A percentile compares a stretch with the other conserved stretches of the same genome.
Evolutionary conservation across 192 early-diverging fungal species (phyloP).

Genomic region (Coemansia sp.): DNA sequence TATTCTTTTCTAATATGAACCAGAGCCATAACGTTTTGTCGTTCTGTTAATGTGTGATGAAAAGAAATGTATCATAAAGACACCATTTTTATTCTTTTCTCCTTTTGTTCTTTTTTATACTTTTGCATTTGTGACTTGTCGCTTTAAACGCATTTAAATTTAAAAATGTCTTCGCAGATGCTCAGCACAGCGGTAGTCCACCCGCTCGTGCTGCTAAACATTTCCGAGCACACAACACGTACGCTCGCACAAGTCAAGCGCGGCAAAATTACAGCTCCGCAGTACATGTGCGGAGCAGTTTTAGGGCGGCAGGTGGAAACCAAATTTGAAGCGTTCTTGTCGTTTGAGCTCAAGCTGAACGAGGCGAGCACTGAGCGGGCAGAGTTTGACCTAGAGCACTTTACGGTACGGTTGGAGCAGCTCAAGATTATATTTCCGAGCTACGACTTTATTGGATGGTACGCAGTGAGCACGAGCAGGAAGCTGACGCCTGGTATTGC

Average conservation of each 20-base stretch:
- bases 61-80: neutral
- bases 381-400: slow-evolving; percentile 25
- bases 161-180: slow-evolving; percentile 3
- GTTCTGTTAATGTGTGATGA: neutral
- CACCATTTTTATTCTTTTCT: neutral
- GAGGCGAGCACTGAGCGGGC: neutral
- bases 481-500: slow-evolving; percentile 12
- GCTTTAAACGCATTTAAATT: neutral
- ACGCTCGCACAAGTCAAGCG: slow-evolving; percentile 26
- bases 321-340: slow-evolving; percentile 34
- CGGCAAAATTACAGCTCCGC: slow-evolving; percentile 12
- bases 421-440: slow-evolving; percentile 44
- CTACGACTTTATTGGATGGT: slow-evolving; percentile 50
- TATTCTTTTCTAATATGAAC: neutral
- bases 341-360: slow-evolving; percentile 45
- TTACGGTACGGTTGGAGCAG: slow-evolving; percentile 26
- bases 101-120: slow-evolving; percentile 20
- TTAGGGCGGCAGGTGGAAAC: slow-evolving; percentile 39
- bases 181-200: slow-evolving; percentile 38
- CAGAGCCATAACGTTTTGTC: neutral
- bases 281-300: slow-evolving; percentile 28
- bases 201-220: slow-evolving; percentile 48
- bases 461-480: slow-evolving; percentile 26
- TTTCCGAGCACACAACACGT: slow-evolving; percentile 52
- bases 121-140: slow-evolving; percentile 28